Conservation (phyloP, 2,329 filamentous ascomycete species). For the Gliomastix tumulicola region DNA sequence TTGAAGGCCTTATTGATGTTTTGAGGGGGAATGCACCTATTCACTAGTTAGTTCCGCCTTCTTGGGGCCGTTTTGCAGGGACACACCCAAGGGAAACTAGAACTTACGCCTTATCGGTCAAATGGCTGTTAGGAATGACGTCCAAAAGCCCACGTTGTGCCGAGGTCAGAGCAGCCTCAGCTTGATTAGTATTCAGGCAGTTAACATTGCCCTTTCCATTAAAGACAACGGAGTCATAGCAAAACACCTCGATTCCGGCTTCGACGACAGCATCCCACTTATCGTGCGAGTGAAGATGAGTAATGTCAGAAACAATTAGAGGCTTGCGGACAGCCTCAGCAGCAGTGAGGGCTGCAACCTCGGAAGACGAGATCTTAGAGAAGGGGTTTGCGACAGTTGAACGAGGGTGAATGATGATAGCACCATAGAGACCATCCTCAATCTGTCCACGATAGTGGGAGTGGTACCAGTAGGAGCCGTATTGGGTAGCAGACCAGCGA, state of each 20-base stretch:
- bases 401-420: constrained; percentile 31
- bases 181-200: constrained; percentile 40
- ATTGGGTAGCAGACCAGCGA: constrained; percentile 44
- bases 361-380: constrained; percentile 43
- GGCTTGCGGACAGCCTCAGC: no score
- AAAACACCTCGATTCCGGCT: constrained; percentile 41
- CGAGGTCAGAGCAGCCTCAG: no score
- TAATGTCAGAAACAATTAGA: constrained; percentile 49
- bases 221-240: constrained; percentile 53
- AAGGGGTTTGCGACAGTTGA: constrained; percentile 33
- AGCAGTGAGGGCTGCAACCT: no score
- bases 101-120: constrained; percentile 34
- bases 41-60: no score
- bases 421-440: background rate
- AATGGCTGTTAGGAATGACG: constrained; percentile 15
- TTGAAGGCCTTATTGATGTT: no score
- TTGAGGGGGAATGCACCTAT: no score
- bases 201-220: constrained; percentile 53
- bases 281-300: constrained; percentile 42
- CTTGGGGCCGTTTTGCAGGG: no score
- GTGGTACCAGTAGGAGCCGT: constrained; percentile 57
- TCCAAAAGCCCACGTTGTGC: constrained; percentile 19
- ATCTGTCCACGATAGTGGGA: constrained; percentile 43
- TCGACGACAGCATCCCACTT: constrained; percentile 33
- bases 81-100: no score